Evolutionary conservation across 371 early-diverging fungal species (phyloP), one percentile per base, ranked within the genome.

Genomic region (Cokeromyces recurvatus): DNA sequence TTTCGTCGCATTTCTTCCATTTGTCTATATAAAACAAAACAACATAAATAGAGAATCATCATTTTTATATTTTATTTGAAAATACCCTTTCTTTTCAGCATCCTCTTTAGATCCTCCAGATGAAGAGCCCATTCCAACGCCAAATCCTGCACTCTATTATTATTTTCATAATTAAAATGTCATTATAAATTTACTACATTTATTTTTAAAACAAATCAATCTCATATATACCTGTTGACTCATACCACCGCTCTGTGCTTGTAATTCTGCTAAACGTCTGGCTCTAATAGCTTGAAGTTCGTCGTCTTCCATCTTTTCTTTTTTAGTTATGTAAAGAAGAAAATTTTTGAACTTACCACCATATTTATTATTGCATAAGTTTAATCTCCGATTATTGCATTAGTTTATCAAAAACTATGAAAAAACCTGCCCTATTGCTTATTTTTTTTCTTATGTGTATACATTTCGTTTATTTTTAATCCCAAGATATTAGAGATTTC

Each of bases 241-340:
- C 34, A 37, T 38, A 35, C 58, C 55, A 2, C 51, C 51, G 14
- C 49, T 32, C 38, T 51, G 32, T 24, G 71, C 74, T 58, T 81
- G 78, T 45, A 86, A 59, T 56, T 84, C 83, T 19, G 84, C 84
- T 72, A 87, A 64, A 43, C 91, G 81, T 64, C 82, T 80, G 29
- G 87, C 89, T 53, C 92, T 78, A 57, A 93, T 91, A 20, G 85
- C 85, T 55, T 81, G 78, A 42, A 93, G 82, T 67, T 93, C 94
- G 55, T 83, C 81, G 82, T 89, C 91, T 47, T 85, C 90, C 90
- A 90, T 89, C 23, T 21, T 22, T 37, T 37, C n/a, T 37, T 37
- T 37, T 17, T 37, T 37, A 7, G 29, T 27, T 27, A 27, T 27
- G 29, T 7, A 7, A 7, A 7, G 29, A 27, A 27, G 11, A 27